These are phyloP conservation scores for Xerocomellus amylosporus DNA, from an alignment of 768 basidiomycete genomes.

Conservation along the genomic window DNA sequence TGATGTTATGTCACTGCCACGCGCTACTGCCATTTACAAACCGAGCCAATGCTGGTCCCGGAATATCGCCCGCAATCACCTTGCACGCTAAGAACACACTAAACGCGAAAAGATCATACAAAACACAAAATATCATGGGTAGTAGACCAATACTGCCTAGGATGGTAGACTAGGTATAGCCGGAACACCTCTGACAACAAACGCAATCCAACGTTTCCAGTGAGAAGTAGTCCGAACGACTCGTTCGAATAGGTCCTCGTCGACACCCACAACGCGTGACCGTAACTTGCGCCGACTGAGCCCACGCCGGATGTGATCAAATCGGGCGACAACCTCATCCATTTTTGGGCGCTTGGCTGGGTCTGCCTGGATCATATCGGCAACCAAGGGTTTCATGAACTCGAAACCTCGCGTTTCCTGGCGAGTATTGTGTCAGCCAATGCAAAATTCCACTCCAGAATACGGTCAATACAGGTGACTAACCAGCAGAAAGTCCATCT, in stretches of 20 bases:
- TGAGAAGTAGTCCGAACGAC: conserved; percentile 13
- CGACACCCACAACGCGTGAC: conserved; percentile 22
- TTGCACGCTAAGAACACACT: neutral
- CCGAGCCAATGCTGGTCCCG: no score
- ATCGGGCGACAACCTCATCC: conserved; percentile 20
- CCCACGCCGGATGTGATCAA: conserved; percentile 6
- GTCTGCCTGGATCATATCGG: conserved; percentile 23
- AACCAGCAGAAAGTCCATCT: conserved; percentile 22
- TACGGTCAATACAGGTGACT: no score
- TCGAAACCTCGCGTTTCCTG: conserved; percentile 13
- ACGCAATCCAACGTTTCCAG: conserved; percentile 25
- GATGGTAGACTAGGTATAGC: conserved; percentile 7
- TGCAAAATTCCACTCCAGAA: no score
- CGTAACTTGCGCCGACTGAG: conserved; percentile 23
- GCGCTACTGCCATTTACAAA: no score
- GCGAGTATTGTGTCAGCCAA: neutral
- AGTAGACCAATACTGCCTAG: neutral
- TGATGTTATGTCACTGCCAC: no score
- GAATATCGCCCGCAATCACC: no score
- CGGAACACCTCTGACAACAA: conserved; percentile 9
- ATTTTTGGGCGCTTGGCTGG: conserved; percentile 23
- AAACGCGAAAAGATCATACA: neutral
- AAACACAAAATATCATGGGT: neutral
- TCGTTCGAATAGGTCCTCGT: conserved; percentile 13
- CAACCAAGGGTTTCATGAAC: conserved; percentile 23